phyloP scores from a whole-genome alignment of 148 eudicot genomes.

The Camellia lanceoleosa region DNA sequence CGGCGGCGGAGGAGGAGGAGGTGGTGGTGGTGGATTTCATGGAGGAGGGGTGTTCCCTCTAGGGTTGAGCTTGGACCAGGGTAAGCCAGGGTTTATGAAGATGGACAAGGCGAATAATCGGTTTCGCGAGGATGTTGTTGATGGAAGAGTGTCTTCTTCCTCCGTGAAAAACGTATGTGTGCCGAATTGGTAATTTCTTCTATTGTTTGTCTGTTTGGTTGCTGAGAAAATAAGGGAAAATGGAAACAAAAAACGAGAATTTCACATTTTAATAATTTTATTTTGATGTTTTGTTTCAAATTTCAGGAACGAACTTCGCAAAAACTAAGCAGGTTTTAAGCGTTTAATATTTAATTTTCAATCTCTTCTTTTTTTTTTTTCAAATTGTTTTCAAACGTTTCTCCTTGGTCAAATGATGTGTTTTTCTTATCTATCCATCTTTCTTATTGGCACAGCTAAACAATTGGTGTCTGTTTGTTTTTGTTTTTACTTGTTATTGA shows the following conservation, averaged over 20 bases:
- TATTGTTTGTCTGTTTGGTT: constrained; percentile 4
- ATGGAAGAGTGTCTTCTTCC: constrained; percentile 32
- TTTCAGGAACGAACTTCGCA: not conserved
- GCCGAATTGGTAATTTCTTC: not conserved
- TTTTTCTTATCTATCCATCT: not conserved
- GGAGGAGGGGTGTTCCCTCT: constrained; percentile 43
- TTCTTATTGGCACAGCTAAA: not conserved
- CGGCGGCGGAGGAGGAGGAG: constrained; percentile 14
- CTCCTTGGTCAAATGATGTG: not conserved
- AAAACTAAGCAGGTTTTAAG: constrained; percentile 5
- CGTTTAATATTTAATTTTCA: not conserved
- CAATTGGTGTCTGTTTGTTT: not conserved
- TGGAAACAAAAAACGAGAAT: not conserved
- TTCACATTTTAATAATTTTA: not conserved
- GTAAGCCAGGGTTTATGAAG: constrained; percentile 32
- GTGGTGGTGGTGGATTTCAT: constrained; percentile 32
- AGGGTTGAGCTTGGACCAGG: constrained; percentile 56
- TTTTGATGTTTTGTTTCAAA: not conserved
- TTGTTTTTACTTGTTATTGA: not conserved
- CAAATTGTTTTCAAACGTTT: not conserved
- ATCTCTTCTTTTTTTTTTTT: not conserved
- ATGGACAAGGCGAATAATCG: constrained; percentile 43
- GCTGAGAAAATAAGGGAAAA: not conserved
- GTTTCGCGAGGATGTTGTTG: constrained; percentile 48
- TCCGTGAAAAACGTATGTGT: constrained; percentile 42